Percentiles rank a stretch among this genome's conserved stretches.
phyloP scores from a whole-genome alignment of 306 rosid genomes.

The Prinsepia uniflora region DNA sequence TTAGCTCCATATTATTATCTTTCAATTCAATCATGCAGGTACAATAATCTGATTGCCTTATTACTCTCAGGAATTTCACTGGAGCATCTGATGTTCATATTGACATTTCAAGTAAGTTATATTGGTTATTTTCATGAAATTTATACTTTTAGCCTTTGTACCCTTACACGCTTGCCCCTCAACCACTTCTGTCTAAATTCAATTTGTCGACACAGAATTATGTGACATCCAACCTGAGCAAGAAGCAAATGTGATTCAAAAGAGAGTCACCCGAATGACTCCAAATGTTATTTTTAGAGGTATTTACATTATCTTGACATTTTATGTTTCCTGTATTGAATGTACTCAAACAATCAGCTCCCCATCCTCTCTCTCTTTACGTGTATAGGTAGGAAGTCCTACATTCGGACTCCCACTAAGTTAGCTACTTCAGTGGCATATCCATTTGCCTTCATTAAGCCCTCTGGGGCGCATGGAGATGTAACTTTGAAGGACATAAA shows the following conservation, averaged over 20 bases:
- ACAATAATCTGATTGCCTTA: slow-evolving; percentile 34
- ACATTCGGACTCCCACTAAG: slow-evolving; percentile 56
- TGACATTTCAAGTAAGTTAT: slow-evolving; percentile 55
- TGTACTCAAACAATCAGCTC: not conserved
- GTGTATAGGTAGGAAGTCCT: slow-evolving; percentile 69
- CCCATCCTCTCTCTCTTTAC: slow-evolving; percentile 25
- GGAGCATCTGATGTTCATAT: slow-evolving; percentile 48
- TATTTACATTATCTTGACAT: slow-evolving; percentile 25
- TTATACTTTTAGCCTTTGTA: not conserved
- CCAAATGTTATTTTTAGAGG: slow-evolving; percentile 69
- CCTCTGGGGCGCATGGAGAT: slow-evolving; percentile 76
- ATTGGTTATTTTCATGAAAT: slow-evolving; percentile 16
- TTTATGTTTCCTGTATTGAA: slow-evolving; percentile 3
- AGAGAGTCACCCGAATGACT: slow-evolving; percentile 38
- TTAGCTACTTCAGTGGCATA: slow-evolving; percentile 79
- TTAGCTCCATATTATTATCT: slow-evolving; percentile 15
- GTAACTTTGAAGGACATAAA: slow-evolving; percentile 92
- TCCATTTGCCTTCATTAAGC: slow-evolving; percentile 86
- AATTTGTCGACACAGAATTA: slow-evolving; percentile 37
- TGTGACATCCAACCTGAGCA: slow-evolving; percentile 39
- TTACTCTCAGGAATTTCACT: slow-evolving; percentile 49
- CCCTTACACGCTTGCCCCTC: not conserved
- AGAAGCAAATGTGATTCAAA: slow-evolving; percentile 41
- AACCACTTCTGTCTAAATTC: slow-evolving; percentile 8
- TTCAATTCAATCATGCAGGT: slow-evolving; percentile 9